Evolutionary conservation across 2,329 filamentous ascomycete species (phyloP), one percentile per base, ranked within the genome.

Genomic region (Lecanicillium sp.): DNA sequence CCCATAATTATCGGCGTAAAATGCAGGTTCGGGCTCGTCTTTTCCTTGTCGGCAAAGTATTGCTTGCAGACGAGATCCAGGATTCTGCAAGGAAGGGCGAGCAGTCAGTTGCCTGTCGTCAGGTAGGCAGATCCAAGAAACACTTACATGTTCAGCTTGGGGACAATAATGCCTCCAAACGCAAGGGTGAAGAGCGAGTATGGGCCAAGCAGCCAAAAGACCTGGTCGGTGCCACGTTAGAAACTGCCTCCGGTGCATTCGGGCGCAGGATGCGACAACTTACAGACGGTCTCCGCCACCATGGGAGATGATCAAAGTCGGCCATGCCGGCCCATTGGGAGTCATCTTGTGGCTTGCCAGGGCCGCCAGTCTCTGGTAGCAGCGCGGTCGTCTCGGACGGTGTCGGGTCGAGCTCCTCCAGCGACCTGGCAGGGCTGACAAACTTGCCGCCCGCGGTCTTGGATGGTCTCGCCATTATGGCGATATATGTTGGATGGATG

Each of bases 161-260:
- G 89, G 8, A 96, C 86, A 7, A 92, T 69, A 6, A 86, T 76
- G 41, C 87, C 87, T 22, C 90, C 92, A 59, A 92, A 90, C 0
- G 89, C 88, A 39, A 94, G 67, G 0, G 87, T 87, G 55, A 87
- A 90, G 32, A 95, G 61, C 40, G 84, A 71, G 60, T 89, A 92
- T 1, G 88, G 85, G 0, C 75, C 77, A 7, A 97, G 60, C 4
- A 97, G 70, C 86, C 88, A 97, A 60, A 72, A 86, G 37, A 94
- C 77, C 85, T 86, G 44, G 25, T 35, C 39, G 19, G 15, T 17
- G 5, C 12, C 15, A 42, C 33, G 46, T 60, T 47, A 58, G 50
- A 44, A 31, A n/a, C n/a, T n/a, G n/a, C n/a, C n/a, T n/a, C n/a
- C n/a, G n/a, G n/a, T n/a, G n/a, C n/a, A n/a, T n/a, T 25, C 11